Base-by-base conservation (phyloP, 2,329 filamentous ascomycete genomes). In the Dryadomyces quercus-mongolicae region DNA sequence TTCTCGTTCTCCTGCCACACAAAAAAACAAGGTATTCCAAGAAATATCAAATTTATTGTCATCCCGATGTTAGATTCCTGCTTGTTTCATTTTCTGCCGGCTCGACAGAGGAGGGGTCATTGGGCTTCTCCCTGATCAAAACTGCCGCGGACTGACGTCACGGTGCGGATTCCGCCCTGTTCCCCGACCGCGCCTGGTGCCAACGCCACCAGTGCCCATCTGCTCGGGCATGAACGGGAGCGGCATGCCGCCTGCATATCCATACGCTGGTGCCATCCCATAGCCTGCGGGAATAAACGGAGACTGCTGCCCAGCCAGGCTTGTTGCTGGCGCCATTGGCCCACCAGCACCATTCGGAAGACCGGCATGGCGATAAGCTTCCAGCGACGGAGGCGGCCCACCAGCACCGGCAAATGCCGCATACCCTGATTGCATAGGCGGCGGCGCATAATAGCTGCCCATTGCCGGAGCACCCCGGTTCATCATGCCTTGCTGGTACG, bases 401-500 rank as follows among this genome's bases (percentile, higher is more conserved):
- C 40, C 73, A 63, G 55, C 67, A 71, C 56, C 57, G 59, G 69
- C 73, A 61, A 75, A 82, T n/a, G 69, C 72, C n/a, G 69, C 71
- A 61, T 75, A 82, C 0, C 75, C 75, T 42, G 74, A 70, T 63
- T 76, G 78, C 72, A 83, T 76, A 8, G 50, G 50, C 21, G 36
- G 64, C 2, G 77, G 65, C 4, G 77, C 73, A 62, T 76, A 84
- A 65, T 73, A 81, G 64, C 76, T 80, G 63, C 75, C 78, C 69
- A 81, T 74, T 10, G 74, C 74, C 13, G 77, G 76, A 2, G 69
- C 68, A 9, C 71, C 74, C 18, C 80, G 73, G 49, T 71, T 71
- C 65, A 83, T 72, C 69, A 82, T 73, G 61, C 65, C 72, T 63
- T 81, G 80, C 63, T 81, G 79, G 62, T 78, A 82, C 58, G 80